phyloP scores from a whole-genome alignment of 2,329 filamentous ascomycete genomes.

The Periconia macrospinosa region DNA sequence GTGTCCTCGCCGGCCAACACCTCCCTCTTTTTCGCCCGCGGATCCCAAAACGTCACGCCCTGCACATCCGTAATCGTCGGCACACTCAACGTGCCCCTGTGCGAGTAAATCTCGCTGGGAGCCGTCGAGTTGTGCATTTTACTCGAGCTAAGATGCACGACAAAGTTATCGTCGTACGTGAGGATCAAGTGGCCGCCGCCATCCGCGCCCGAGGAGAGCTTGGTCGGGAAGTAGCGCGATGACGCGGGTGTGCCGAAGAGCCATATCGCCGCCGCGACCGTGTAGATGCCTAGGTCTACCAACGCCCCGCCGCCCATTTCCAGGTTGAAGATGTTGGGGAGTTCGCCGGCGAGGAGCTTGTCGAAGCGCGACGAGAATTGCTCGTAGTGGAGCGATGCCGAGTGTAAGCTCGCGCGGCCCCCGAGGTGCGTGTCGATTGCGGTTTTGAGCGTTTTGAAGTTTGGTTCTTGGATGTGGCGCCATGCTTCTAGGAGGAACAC shows the following conservation, averaged over 20 bases:
- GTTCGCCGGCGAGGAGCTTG: constrained; percentile 50
- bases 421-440: constrained; percentile 22
- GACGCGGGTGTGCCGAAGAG: constrained; percentile 50
- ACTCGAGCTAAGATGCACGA: constrained; percentile 46
- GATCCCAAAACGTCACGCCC: constrained; percentile 45
- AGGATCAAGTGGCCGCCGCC: constrained; percentile 50
- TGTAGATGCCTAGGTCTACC: constrained; percentile 54
- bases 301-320: constrained; percentile 51
- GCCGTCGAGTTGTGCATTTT: constrained; percentile 51
- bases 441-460: constrained; percentile 49
- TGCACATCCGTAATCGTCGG: constrained; percentile 51
- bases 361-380: constrained; percentile 52
- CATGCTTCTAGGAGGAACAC: constrained; percentile 53
- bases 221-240: constrained; percentile 47
- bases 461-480: constrained; percentile 54
- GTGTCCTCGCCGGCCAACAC: constrained; percentile 46
- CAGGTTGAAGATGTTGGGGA: constrained; percentile 53
- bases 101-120: constrained; percentile 50
- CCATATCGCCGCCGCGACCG: constrained; percentile 50
- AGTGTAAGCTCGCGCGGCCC: constrained; percentile 47
- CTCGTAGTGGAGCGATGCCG: constrained; percentile 49
- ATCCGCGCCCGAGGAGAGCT: constrained; percentile 50
- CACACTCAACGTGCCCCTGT: constrained; percentile 50
- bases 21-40: constrained; percentile 46
- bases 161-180: constrained; percentile 46